Evolutionary conservation across 2,329 filamentous ascomycete species (phyloP).

Genomic region (Xylariaceae sp.): DNA sequence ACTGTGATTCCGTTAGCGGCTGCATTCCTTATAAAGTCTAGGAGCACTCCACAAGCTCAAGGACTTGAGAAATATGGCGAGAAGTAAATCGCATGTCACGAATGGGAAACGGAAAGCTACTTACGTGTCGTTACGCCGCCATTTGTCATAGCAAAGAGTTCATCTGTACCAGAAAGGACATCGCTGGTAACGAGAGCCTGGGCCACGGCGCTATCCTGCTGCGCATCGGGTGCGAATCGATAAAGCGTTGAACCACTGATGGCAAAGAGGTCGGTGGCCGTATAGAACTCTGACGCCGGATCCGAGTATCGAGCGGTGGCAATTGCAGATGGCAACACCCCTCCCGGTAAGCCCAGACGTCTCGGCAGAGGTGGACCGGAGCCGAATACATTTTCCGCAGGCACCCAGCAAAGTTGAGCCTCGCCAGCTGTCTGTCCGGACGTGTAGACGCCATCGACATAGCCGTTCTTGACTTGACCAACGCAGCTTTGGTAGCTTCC

Average conservation of each 20-base stretch:
- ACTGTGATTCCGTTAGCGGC: not conserved
- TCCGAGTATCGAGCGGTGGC: constrained; percentile 3
- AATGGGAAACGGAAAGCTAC: not conserved
- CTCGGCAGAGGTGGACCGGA: constrained; percentile 1
- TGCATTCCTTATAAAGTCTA: not conserved
- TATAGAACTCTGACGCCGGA: not conserved
- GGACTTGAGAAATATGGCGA: too few species aligned
- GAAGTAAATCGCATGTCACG: too few species aligned
- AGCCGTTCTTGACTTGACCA: not conserved
- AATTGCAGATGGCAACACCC: constrained; percentile 1
- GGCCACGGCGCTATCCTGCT: not conserved
- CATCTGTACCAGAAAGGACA: not conserved
- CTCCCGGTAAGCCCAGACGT: not conserved
- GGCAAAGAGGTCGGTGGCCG: constrained; percentile 3
- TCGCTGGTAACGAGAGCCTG: not conserved
- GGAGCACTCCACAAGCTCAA: not conserved
- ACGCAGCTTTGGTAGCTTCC: constrained; percentile 6
- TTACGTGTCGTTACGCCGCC: not conserved
- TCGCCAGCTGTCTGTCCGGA: not conserved
- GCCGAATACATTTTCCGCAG: constrained; percentile 2
- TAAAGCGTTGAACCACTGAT: constrained; percentile 4
- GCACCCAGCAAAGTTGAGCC: not conserved
- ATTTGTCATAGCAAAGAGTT: not conserved
- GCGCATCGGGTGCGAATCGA: not conserved
- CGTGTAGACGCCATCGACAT: constrained; percentile 3